Percentiles rank a stretch among this genome's conserved stretches.
Evolutionary conservation across 257 asterid species (phyloP).

Genomic region (Capsicum pubescens): DNA sequence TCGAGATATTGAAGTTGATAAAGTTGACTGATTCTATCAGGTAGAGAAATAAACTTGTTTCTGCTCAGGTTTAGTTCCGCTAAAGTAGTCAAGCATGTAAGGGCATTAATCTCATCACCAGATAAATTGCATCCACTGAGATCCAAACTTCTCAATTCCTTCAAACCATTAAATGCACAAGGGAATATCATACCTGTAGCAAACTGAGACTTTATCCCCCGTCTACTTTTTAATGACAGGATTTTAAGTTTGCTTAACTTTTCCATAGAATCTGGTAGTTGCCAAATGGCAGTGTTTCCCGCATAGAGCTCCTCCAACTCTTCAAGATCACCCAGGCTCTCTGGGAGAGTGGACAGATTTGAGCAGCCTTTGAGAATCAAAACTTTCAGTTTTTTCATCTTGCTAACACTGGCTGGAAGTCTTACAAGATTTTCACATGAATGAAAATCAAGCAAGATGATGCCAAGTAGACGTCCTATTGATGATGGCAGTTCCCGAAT

Average conservation of each 20-base stretch:
- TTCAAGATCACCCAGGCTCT: background rate
- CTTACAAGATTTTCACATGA: constrained; percentile 13
- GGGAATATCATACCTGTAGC: background rate
- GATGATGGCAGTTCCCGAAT: constrained; percentile 22
- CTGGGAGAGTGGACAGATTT: background rate
- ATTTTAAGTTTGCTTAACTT: background rate
- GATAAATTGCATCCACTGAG: constrained; percentile 15
- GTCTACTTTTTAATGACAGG: background rate
- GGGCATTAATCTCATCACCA: background rate
- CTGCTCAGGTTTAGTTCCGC: constrained; percentile 18
- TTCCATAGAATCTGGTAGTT: background rate
- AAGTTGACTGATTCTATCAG: background rate
- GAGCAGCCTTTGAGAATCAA: constrained; percentile 22
- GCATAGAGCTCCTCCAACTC: constrained; percentile 9
- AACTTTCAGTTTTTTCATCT: constrained; percentile 5
- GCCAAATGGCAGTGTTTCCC: background rate
- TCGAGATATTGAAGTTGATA: constrained; percentile 3
- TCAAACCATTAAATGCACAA: background rate
- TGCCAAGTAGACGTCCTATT: background rate
- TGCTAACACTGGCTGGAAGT: background rate
- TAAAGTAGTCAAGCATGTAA: background rate
- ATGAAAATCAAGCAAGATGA: background rate
- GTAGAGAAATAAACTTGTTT: constrained; percentile 12
- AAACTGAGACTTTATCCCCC: background rate
- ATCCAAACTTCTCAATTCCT: background rate